Base-by-base conservation (phyloP, 75 land plant genomes). In the Picea sitchensis region DNA sequence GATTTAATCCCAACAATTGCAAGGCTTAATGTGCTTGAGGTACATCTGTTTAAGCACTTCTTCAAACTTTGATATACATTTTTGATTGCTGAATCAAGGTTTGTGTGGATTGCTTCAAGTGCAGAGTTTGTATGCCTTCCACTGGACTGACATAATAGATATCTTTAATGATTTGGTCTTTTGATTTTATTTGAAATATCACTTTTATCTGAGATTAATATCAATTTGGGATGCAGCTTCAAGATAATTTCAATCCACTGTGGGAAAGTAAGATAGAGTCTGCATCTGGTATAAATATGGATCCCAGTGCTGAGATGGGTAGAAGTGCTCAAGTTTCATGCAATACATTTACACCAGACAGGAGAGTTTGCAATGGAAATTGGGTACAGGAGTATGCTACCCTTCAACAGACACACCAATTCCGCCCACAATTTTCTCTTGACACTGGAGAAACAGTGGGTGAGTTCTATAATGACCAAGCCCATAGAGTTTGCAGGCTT, bases 371-470 rank as follows among this genome's bases (percentile, higher is more conserved):
- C 23, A 34, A 41, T 69, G 73, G 73, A 41, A 69, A 20, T 41
- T 17, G 47, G 54, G n/a, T 41, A 41, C 73, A 69, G 51, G 41
- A 44, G n/a, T 71, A 44, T 47, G 38, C 54, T 44, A 7, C 44
- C 23, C 23, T 47, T 41, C 73, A 38, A 71, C 20, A 47, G 73
- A 44, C 44, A 23, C 56, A 44, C 44, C 73, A 44, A 44, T 17
- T 38, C 51, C 11, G 4, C 11, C 44, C 54, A 44, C 73, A 71
- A 38, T 21, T 44, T 71, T 44, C 54, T 18, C 9, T 44, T 1
- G 44, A 71, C 44, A 47, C 21, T 20, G 54, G 73, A 71, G 51
- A 71, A 41, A 71, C 18, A 32, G 41, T 71, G 73, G 54, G 73
- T 71, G 73, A 41, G 73, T 71, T n/a, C 23, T 71, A 67, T 71